Evolutionary conservation across 1,284 basidiomycete species (phyloP), one percentile per base, ranked within the genome.

Genomic region (Apiotrichum siamense): DNA sequence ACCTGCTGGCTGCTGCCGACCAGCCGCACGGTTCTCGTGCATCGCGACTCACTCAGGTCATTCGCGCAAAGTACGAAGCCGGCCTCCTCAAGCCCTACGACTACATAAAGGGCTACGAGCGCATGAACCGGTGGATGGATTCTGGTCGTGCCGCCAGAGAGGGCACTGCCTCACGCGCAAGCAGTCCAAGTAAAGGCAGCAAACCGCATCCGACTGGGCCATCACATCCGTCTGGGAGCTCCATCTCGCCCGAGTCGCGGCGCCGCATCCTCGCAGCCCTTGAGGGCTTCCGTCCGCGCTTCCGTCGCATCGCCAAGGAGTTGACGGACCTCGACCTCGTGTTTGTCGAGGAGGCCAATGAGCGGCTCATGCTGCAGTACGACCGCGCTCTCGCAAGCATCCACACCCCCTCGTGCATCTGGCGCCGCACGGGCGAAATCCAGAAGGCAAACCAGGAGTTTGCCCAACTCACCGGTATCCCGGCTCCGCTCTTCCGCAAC

Each of bases 321-420:
- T 76, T 97, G 49, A 85, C 86, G 51, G 90, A 97, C 72, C 83
- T 97, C 81, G 94, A 98, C 69, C 80, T 97, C n/a, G 88, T 97
- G 17, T 96, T 96, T 69, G 91, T 96, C 61, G 92, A 96, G 73
- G 94, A 97, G 75, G 92, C 89, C 0, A 97, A 97, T 65, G 94
- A 98, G 70, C 84, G 94, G 1, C 78, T 97, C 52, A 78, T 98
- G 54, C 81, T 97, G 18, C 92, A 97, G 67, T 97, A 97, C 67
- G 93, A 97, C 67, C 85, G 93, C 32, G 88, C 94, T 0, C 93
- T 97, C 72, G 88, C 87, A 11, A 87, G 88, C 0, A 94, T 97
- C 83, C 92, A 90, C 38, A 90, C 97, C 10, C 96, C 96, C 0
- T 91, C 91, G 0, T 98, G 94, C 63, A 80, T 98, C 7, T 98